Percentiles rank a stretch among this genome's conserved stretches.
These are phyloP conservation scores for Cordyceps tenuipes DNA, from an alignment of 2,329 filamentous ascomycete species.

Conservation along the genomic window DNA sequence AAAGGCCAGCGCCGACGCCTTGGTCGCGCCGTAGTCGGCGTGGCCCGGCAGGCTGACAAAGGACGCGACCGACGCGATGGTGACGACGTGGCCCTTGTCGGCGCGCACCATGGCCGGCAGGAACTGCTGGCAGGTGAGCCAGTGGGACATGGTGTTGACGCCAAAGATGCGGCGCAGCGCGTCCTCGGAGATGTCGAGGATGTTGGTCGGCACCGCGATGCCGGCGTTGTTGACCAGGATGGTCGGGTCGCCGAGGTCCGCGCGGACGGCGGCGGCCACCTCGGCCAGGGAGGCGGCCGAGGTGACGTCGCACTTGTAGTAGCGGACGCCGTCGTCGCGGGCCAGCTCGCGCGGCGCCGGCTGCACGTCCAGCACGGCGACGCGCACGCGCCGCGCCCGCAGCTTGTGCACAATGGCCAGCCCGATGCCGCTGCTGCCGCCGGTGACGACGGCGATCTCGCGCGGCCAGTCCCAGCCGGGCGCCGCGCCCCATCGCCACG, in stretches of 20 bases:
- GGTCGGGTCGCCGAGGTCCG: conserved; percentile 50
- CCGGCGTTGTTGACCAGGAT: conserved; percentile 63
- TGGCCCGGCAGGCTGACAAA: conserved; percentile 49
- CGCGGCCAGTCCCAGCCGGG: conserved; percentile 16
- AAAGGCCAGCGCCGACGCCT: conserved; percentile 54
- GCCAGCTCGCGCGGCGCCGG: conserved; percentile 10
- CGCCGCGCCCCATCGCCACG: conserved; percentile 8
- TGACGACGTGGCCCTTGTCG: conserved; percentile 63
- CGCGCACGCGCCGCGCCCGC: conserved; percentile 49
- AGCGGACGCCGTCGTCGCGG: conserved; percentile 40
- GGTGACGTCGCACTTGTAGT: conserved; percentile 60
- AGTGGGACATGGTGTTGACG: conserved; percentile 58
- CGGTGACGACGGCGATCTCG: conserved; percentile 57
- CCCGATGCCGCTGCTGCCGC: conserved; percentile 63
- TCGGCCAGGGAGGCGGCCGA: conserved; percentile 39
- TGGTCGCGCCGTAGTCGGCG: conserved; percentile 56
- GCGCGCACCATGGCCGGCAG: conserved; percentile 50
- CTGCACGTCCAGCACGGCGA: conserved; percentile 58
- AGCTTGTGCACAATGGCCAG: conserved; percentile 51
- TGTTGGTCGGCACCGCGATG: conserved; percentile 44
- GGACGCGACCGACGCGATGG: conserved; percentile 54
- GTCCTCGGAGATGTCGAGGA: conserved; percentile 45
- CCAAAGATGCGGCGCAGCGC: conserved; percentile 54
- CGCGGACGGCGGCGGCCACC: conserved; percentile 41
- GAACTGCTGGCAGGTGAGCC: conserved; percentile 53